Evolutionary conservation across 2,329 filamentous ascomycete species (phyloP).

Genomic region (Fusarium lateritium): DNA sequence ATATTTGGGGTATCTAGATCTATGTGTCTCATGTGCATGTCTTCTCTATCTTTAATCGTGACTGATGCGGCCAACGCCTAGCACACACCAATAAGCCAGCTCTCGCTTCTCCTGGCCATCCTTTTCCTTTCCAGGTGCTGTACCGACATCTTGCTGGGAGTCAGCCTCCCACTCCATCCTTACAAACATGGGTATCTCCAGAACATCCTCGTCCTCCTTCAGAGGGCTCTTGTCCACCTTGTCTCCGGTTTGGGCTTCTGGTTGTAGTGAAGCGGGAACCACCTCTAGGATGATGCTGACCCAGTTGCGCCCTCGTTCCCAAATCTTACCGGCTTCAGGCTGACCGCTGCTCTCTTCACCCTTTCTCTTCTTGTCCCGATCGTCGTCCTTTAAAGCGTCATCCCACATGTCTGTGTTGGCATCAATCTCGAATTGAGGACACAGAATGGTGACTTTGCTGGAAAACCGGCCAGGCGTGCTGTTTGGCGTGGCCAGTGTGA

Average conservation of each 20-base stretch:
- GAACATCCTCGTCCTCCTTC: constrained; percentile 71
- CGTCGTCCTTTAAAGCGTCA: constrained; percentile 80
- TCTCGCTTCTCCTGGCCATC: constrained; percentile 84
- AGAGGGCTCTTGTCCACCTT: constrained; percentile 63
- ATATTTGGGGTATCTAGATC: constrained; percentile 60
- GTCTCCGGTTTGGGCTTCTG: constrained; percentile 55
- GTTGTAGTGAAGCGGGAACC: constrained; percentile 72
- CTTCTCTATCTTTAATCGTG: constrained; percentile 55
- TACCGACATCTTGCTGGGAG: constrained; percentile 74
- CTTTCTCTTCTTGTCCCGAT: constrained; percentile 56
- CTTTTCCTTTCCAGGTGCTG: constrained; percentile 66
- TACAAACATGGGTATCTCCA: constrained; percentile 97
- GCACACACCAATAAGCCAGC: constrained; percentile 94
- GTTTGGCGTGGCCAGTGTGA: constrained; percentile 88
- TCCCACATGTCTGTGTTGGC: constrained; percentile 92
- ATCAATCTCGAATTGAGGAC: constrained; percentile 93
- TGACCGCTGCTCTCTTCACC: constrained; percentile 62
- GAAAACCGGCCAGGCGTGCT: constrained; percentile 82
- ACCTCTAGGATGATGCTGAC: constrained; percentile 95
- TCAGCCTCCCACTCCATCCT: constrained; percentile 91
- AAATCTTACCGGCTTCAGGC: constrained; percentile 94
- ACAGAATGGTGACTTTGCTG: constrained; percentile 90
- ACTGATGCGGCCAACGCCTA: constrained; percentile 87
- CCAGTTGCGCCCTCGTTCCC: constrained; percentile 94
- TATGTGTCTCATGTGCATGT: constrained; percentile 41